These are phyloP conservation scores for Paraconiothyrium brasiliense DNA, from an alignment of 2,329 filamentous ascomycete species.

Conservation along the genomic window DNA sequence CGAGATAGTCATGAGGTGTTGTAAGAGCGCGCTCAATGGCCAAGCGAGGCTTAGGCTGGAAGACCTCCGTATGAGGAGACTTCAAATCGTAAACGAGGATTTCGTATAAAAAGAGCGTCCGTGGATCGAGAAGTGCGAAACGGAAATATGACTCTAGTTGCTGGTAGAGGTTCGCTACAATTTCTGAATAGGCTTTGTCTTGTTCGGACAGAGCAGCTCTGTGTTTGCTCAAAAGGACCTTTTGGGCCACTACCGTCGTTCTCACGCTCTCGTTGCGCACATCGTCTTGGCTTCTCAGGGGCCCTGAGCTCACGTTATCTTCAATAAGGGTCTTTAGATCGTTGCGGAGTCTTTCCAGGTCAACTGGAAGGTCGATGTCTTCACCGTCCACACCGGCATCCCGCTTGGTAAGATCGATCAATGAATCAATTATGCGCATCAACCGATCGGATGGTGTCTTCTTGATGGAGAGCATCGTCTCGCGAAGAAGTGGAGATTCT, in stretches of 20 bases:
- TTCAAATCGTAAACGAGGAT: conserved; percentile 78
- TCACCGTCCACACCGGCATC: neutral
- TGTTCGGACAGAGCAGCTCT: conserved; percentile 74
- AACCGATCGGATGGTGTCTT: conserved; percentile 67
- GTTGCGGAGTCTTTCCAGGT: conserved; percentile 36
- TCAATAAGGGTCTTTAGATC: conserved; percentile 45
- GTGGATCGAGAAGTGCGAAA: conserved; percentile 58
- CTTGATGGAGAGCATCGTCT: conserved; percentile 67
- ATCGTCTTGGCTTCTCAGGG: conserved; percentile 79
- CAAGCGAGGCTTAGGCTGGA: conserved; percentile 75
- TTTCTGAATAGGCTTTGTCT: conserved; percentile 74
- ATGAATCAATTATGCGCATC: conserved; percentile 52
- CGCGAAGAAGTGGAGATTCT: conserved; percentile 61
- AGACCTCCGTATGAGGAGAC: conserved; percentile 75
- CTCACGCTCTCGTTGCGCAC: conserved; percentile 74
- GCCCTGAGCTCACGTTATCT: conserved; percentile 32
- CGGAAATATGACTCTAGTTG: conserved; percentile 60
- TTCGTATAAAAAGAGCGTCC: conserved; percentile 71
- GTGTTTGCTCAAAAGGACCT: conserved; percentile 81
- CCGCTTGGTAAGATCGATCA: conserved; percentile 31
- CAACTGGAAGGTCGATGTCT: conserved; percentile 29
- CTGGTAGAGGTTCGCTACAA: conserved; percentile 67
- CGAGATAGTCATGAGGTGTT: conserved; percentile 79
- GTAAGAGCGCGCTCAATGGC: conserved; percentile 76
- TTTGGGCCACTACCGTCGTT: conserved; percentile 82